Conservation (phyloP, 225 moss, liverwort and hornwort species). For the Pseudisothecium myosuroides region DNA sequence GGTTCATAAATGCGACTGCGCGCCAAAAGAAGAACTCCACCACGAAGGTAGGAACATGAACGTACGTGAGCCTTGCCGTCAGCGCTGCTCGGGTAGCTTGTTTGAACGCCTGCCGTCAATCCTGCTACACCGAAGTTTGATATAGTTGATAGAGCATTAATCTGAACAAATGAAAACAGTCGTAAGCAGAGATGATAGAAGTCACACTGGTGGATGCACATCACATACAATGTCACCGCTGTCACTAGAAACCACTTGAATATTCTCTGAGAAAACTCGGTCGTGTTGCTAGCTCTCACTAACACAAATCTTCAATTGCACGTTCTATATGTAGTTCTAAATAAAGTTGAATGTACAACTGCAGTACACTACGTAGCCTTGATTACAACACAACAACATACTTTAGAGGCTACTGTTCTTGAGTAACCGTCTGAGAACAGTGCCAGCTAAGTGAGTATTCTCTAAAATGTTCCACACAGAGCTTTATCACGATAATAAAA, state of each 20-base stretch:
- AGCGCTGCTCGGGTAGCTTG: constrained; percentile 8
- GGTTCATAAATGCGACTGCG: not conserved
- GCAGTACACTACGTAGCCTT: not conserved
- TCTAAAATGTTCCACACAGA: not conserved
- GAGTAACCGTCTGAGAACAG: not conserved
- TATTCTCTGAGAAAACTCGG: not conserved
- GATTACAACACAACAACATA: not conserved
- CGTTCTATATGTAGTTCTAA: too few species aligned
- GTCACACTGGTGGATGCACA: not conserved
- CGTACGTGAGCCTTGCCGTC: constrained; percentile 44
- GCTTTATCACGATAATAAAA: not conserved
- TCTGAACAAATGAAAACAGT: constrained; percentile 5
- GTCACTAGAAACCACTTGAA: not conserved
- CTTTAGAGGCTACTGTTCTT: not conserved
- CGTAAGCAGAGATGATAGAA: not conserved
- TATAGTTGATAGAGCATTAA: constrained; percentile 16
- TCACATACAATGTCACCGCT: not conserved
- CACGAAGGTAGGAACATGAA: not conserved
- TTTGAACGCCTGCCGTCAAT: constrained; percentile 43
- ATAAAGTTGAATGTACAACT: not conserved
- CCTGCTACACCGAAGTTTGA: constrained; percentile 42
- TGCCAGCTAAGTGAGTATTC: not conserved
- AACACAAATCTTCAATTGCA: not conserved
- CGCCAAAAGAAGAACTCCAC: not conserved
- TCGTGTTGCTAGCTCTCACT: not conserved